Base-by-base conservation (phyloP, 2,329 filamentous ascomycete species). In the Uncinocarpus reesii region DNA sequence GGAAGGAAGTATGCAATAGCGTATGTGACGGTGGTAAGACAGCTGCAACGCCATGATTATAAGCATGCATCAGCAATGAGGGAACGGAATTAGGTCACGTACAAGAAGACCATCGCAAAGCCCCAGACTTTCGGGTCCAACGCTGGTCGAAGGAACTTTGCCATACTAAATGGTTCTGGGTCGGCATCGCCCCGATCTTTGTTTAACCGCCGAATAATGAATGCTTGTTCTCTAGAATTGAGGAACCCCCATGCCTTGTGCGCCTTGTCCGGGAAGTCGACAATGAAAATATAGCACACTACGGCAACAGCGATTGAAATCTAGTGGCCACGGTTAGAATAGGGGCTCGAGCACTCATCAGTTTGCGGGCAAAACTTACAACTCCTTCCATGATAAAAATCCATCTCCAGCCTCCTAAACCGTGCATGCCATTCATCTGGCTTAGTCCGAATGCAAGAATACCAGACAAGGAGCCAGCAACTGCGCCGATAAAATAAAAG, bases 1-100 rank as follows among this genome's bases (percentile, higher is more conserved):
- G 86, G 85, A 3, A 89, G 67, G 60, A 89, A 90, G 64, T 84
- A 90, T 1, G 84, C 82, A 7, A 92, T 75, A 0, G 84, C 79
- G 61, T 92, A 92, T n/a, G 76, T 75, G 43, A 85, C 76, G 8
- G 83, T 84, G 0, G 84, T 87, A 1, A 78, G 77, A 63, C 78
- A 78, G 67, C 79, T 78, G 60, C 76, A 77, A 21, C 8, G n/a
- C 15, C 5, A 21, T 43, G 31, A 48, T 38, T 28, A 28, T 37
- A 7, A 49, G 21, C 21, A 18, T 23, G 10, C 35, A 7, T 16
- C 13, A 24, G 20, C 3, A 7, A 38, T 32, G 8, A 41, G 7
- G 28, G 29, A 32, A 3, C 16, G 15, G 29, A 8, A 18, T 5
- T 10, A 15, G 26, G 26, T 29, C 11, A 29, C 52, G 46, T 47